These are phyloP conservation scores for Cicer bijugum DNA, from an alignment of 306 rosid species.

Conservation along the genomic window DNA sequence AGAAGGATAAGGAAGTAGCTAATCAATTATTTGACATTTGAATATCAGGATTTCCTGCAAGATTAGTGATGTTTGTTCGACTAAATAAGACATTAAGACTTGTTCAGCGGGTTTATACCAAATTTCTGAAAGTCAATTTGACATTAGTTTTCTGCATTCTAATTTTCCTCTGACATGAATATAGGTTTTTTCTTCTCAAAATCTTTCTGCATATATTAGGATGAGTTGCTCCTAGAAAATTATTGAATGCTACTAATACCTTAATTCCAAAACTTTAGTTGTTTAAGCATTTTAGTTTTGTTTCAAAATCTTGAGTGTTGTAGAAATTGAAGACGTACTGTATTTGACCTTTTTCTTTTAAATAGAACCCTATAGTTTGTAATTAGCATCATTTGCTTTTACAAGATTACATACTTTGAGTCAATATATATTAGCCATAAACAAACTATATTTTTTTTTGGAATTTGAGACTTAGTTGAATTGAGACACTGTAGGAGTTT, in stretches of 20 bases:
- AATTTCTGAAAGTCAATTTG: constrained; percentile 33
- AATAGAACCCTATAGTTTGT: no score
- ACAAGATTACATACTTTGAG: no score
- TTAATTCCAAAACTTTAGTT: no score
- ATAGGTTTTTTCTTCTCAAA: constrained; percentile 5
- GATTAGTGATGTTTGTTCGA: constrained; percentile 30
- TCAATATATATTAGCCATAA: no score
- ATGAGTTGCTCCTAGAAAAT: background rate
- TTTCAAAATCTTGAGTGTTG: no score
- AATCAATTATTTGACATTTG: constrained; percentile 22
- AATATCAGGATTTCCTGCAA: constrained; percentile 28
- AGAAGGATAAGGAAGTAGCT: constrained; percentile 33
- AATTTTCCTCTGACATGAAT: constrained; percentile 16
- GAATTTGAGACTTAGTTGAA: no score
- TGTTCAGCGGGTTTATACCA: constrained; percentile 41
- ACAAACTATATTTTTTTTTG: no score
- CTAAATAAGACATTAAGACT: background rate
- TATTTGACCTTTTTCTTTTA: no score
- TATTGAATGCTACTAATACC: background rate
- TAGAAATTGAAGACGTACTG: no score
- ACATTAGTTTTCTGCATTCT: constrained; percentile 20
- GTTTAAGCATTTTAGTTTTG: no score
- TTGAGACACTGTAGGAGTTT: no score
- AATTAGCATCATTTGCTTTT: no score
- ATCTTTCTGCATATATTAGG: background rate